phyloP scores from a whole-genome alignment of 2,329 filamentous ascomycete genomes.

The Myotisia sp. region DNA sequence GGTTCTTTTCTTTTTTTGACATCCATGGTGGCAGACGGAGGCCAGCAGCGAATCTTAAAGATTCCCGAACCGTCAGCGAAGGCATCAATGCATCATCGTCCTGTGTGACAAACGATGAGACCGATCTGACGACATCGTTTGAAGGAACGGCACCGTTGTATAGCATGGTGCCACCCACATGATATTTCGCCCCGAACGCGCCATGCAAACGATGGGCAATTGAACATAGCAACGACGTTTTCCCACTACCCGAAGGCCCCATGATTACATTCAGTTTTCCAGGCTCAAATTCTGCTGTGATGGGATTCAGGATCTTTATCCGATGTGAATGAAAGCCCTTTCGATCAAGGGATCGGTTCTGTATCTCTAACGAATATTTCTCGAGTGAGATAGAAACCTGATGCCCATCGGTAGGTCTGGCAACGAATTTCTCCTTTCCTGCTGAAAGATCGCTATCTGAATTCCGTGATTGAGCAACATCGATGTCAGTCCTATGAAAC shows the following conservation, averaged over 20 bases:
- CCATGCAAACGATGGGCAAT: conserved; percentile 55
- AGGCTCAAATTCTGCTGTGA: conserved; percentile 52
- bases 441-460: conserved; percentile 49
- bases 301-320: conserved; percentile 47
- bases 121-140: conserved; percentile 52
- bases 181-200: conserved; percentile 48
- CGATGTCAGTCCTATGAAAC: conserved; percentile 54
- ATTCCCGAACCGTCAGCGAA: conserved; percentile 62
- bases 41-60: conserved; percentile 55
- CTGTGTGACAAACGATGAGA: conserved; percentile 65
- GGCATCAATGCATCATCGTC: conserved; percentile 63
- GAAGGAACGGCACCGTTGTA: conserved; percentile 59
- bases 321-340: conserved; percentile 23
- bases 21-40: conserved; percentile 57
- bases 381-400: conserved; percentile 53
- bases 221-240: conserved; percentile 59
- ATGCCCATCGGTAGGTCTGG: conserved; percentile 39
- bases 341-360: conserved; percentile 44
- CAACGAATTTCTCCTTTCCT: conserved; percentile 55
- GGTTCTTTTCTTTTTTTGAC: conserved; percentile 51
- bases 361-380: conserved; percentile 48
- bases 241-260: conserved; percentile 65
- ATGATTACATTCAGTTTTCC: conserved; percentile 62
- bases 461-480: conserved; percentile 48
- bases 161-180: conserved; percentile 45